Conservation (phyloP, 805 yeast species). For the Dipodascus geniculatus region DNA sequence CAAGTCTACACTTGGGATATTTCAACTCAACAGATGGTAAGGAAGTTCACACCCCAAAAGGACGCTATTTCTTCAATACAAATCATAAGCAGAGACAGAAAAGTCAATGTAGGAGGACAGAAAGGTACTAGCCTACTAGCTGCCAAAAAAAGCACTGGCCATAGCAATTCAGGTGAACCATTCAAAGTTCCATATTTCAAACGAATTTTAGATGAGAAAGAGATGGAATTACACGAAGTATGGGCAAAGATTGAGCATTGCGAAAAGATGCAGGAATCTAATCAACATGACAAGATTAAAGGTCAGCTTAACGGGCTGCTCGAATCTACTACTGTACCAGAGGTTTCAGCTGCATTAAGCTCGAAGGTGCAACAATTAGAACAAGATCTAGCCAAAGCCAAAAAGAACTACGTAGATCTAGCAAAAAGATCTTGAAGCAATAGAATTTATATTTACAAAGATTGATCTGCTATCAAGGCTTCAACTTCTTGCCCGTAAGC, state of each 20-base stretch:
- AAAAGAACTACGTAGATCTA: constrained; percentile 11
- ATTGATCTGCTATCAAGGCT: constrained; percentile 15
- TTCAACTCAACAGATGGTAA: constrained; percentile 25
- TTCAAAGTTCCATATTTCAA: constrained; percentile 19
- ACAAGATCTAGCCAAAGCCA: constrained; percentile 10
- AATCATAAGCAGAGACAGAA: constrained; percentile 6
- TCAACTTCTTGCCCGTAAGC: constrained; percentile 5
- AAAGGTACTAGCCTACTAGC: not conserved
- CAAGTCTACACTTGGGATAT: constrained; percentile 54
- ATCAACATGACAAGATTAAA: constrained; percentile 2
- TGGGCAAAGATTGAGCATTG: constrained; percentile 11
- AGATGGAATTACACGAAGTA: constrained; percentile 11
- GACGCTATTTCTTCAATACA: constrained; percentile 16
- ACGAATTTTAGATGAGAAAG: constrained; percentile 13
- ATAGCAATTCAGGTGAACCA: constrained; percentile 5
- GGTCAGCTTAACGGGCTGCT: not conserved
- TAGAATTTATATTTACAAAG: constrained; percentile 11
- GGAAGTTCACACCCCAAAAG: constrained; percentile 16
- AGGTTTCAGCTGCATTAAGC: constrained; percentile 8
- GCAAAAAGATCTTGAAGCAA: constrained; percentile 12
- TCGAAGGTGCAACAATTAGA: constrained; percentile 11
- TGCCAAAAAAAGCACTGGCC: not conserved
- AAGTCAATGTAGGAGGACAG: not conserved
- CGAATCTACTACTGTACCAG: constrained; percentile 5
- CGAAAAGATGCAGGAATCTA: not conserved